Conservation (phyloP, 1,139 yeast genomes). For the Yamadazyma atmosphaerica region DNA sequence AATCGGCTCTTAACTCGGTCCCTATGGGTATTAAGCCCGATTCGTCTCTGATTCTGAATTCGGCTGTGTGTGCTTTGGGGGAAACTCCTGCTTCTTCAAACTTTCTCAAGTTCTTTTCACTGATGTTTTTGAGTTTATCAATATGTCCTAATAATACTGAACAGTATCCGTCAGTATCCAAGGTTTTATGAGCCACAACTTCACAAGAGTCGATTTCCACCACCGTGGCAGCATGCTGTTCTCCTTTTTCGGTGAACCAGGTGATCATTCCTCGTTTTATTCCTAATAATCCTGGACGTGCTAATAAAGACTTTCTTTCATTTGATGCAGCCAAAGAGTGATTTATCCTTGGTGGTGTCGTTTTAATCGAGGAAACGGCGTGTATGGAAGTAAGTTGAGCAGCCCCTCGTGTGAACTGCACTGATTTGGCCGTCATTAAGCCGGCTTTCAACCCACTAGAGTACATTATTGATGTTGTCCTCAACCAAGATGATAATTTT, state of each 20-base stretch:
- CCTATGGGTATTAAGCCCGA: constrained; percentile 75
- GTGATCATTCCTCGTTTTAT: constrained; percentile 89
- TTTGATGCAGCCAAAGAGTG: constrained; percentile 61
- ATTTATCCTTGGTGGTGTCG: constrained; percentile 43
- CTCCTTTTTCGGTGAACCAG: constrained; percentile 71
- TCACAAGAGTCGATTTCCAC: constrained; percentile 87
- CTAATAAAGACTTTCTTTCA: constrained; percentile 64
- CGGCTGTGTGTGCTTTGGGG: constrained; percentile 74
- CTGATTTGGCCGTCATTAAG: neutral
- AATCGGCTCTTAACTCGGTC: constrained; percentile 77
- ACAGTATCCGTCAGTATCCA: constrained; percentile 69
- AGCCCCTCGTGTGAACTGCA: constrained; percentile 25
- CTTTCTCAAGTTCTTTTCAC: constrained; percentile 71
- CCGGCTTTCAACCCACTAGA: neutral
- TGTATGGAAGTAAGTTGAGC: constrained; percentile 56
- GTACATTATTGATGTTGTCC: neutral
- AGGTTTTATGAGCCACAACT: constrained; percentile 71
- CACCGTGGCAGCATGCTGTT: constrained; percentile 76
- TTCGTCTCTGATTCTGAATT: constrained; percentile 73
- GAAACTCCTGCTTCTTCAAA: constrained; percentile 79
- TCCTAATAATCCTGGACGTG: constrained; percentile 83
- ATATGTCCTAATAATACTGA: constrained; percentile 93
- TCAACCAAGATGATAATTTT: neutral
- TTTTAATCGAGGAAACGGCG: constrained; percentile 49
- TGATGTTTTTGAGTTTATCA: constrained; percentile 61